phyloP scores from a whole-genome alignment of 495 filamentous ascomycete genomes.

The Staphylotrichum longicolle region DNA sequence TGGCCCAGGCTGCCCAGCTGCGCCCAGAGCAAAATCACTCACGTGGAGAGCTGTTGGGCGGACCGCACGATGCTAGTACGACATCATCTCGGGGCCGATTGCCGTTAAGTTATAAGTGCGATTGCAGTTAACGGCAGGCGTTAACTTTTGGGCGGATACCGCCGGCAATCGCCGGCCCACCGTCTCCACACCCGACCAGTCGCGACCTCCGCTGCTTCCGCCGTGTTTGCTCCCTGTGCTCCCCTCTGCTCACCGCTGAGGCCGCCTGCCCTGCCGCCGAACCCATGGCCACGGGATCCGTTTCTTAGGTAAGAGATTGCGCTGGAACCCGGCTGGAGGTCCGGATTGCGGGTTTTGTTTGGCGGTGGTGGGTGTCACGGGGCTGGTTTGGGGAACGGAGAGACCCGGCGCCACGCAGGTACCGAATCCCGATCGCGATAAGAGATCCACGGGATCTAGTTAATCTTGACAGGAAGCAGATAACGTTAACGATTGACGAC shows the following conservation, averaged over 20 bases:
- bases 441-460: no score
- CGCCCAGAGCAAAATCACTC: constrained; percentile 7
- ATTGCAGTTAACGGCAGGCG: constrained; percentile 30
- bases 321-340: background rate
- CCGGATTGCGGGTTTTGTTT: constrained; percentile 6
- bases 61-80: background rate
- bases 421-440: no score
- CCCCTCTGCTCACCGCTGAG: background rate
- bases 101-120: constrained; percentile 30
- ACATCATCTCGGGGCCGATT: constrained; percentile 21
- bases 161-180: constrained; percentile 20
- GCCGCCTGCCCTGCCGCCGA: background rate
- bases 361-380: constrained; percentile 10
- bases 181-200: background rate
- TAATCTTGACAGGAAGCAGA: no score
- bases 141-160: constrained; percentile 18
- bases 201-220: background rate
- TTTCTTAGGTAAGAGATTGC: constrained; percentile 27
- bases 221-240: background rate
- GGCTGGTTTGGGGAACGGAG: background rate
- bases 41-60: background rate
- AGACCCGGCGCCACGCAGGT: no score
- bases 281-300: constrained; percentile 3
- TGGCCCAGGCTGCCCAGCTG: background rate
- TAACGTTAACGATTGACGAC: no score